These are phyloP conservation scores for Colletotrichum sp. DNA, from an alignment of 2,329 filamentous ascomycete genomes.

Conservation along the genomic window DNA sequence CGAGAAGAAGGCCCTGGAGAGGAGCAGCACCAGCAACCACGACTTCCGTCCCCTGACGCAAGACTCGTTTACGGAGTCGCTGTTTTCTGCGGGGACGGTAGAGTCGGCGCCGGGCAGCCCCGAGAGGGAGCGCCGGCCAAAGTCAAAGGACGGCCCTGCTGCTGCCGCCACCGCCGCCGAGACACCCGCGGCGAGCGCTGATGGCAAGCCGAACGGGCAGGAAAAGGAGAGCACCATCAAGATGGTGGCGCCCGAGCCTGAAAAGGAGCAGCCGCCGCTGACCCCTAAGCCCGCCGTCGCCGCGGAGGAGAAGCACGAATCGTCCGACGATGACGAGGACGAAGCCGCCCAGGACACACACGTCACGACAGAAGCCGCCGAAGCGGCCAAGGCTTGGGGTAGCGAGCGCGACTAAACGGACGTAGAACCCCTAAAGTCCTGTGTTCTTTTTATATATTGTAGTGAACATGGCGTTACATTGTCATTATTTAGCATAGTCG, in stretches of 20 bases:
- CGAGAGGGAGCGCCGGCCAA: neutral
- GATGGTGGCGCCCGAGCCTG: neutral
- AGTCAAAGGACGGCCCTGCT: neutral
- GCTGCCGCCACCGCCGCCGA: neutral
- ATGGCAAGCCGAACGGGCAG: neutral
- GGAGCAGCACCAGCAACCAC: neutral
- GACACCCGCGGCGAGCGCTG: neutral
- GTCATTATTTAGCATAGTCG: neutral
- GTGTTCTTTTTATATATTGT: neutral
- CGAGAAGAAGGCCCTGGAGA: neutral
- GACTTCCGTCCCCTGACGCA: constrained; percentile 38
- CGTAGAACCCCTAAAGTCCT: neutral
- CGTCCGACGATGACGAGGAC: constrained; percentile 3
- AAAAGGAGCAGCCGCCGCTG: neutral
- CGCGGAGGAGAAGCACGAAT: neutral
- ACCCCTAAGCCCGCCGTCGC: neutral
- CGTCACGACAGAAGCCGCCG: constrained; percentile 12
- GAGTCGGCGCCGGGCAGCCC: constrained; percentile 14
- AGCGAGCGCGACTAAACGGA: neutral
- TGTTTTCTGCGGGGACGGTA: constrained; percentile 40
- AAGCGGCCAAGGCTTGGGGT: constrained; percentile 17
- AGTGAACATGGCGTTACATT: neutral
- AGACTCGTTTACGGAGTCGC: constrained; percentile 50
- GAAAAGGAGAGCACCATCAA: neutral
- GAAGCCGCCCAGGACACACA: neutral